Percentiles rank a stretch among this genome's conserved stretches.
phyloP scores from a whole-genome alignment of 805 yeast genomes.

The Grigorovia humatica region DNA sequence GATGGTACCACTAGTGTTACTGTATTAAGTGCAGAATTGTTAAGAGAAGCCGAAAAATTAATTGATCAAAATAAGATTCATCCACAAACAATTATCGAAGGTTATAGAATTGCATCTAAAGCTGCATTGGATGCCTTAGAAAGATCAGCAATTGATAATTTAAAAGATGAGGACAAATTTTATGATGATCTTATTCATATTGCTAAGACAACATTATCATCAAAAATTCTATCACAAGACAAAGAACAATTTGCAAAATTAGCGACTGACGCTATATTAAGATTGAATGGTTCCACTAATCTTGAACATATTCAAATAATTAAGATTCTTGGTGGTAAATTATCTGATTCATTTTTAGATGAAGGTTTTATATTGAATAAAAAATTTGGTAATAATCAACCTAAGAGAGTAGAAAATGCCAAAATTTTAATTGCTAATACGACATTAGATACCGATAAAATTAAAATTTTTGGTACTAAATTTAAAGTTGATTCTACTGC shows the following conservation, averaged over 20 bases:
- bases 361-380: constrained; percentile 92
- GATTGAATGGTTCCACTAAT: constrained; percentile 79
- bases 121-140: constrained; percentile 82
- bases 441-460: constrained; percentile 94
- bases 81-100: constrained; percentile 96
- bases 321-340: constrained; percentile 86
- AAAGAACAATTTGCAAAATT: constrained; percentile 78
- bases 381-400: constrained; percentile 89
- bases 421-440: constrained; percentile 89
- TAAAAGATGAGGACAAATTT: constrained; percentile 46
- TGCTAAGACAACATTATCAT: constrained; percentile 87
- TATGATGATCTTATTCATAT: constrained; percentile 72
- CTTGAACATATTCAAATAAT: constrained; percentile 88
- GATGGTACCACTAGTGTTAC: constrained; percentile 98
- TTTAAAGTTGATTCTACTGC: constrained; percentile 93
- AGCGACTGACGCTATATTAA: constrained; percentile 88
- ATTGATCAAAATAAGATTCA: constrained; percentile 81
- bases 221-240: constrained; percentile 91
- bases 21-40: constrained; percentile 77
- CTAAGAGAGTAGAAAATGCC: constrained; percentile 73
- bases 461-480: constrained; percentile 94
- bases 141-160: constrained; percentile 65
- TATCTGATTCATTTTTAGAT: constrained; percentile 85
- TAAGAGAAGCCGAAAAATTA: constrained; percentile 89
- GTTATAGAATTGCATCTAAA: constrained; percentile 77